Evolutionary conservation across 768 basidiomycete genomes (phyloP).

Genomic region (Candolleomyces efflorescens): DNA sequence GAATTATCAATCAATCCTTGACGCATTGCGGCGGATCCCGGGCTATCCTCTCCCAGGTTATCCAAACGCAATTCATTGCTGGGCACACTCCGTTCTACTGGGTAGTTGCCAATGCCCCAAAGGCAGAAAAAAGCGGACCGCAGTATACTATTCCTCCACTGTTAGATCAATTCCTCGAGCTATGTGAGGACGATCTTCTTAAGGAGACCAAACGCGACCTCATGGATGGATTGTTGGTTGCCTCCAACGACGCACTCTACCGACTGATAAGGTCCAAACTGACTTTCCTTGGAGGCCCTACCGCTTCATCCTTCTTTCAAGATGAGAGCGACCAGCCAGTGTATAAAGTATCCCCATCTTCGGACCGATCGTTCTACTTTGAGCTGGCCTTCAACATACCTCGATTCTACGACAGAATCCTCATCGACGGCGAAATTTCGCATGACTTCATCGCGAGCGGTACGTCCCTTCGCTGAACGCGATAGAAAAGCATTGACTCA

Average conservation of each 20-base stretch:
- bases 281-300: neutral
- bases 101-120: neutral
- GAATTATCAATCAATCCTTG: neutral
- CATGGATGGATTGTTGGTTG: neutral
- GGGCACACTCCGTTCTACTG: neutral
- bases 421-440: neutral
- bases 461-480: neutral
- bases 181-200: neutral
- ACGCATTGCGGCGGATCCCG: neutral
- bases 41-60: neutral
- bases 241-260: neutral
- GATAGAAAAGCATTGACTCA: neutral
- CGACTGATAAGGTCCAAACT: neutral
- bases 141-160: neutral
- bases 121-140: neutral
- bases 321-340: neutral
- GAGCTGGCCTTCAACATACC: neutral
- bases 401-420: neutral
- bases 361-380: neutral
- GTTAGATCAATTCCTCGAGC: neutral
- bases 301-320: neutral
- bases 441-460: neutral
- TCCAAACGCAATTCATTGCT: neutral
- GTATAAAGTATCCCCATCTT: neutral
- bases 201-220: neutral